Conservation (phyloP, 1,284 basidiomycete species). For the Thelephora terrestris region DNA sequence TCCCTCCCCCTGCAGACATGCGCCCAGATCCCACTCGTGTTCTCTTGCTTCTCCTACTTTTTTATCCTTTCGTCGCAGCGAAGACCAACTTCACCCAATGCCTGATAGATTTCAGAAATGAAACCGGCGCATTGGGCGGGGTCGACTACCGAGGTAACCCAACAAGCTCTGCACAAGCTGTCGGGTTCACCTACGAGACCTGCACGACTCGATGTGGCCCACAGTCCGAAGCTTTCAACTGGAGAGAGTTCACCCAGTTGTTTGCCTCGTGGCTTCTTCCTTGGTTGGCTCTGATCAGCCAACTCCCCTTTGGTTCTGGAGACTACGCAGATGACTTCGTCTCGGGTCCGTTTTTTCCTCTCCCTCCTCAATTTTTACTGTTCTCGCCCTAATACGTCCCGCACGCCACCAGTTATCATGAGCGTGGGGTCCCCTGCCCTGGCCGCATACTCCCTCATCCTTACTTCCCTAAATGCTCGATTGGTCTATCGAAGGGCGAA, state of each 20-base stretch:
- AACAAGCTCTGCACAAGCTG: constrained; percentile 5
- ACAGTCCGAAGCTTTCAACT: constrained; percentile 22
- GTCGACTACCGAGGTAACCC: background rate
- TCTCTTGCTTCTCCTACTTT: background rate
- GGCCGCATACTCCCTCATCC: background rate
- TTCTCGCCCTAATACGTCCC: too few relatives aligned
- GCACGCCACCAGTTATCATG: background rate
- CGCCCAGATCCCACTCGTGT: too few relatives aligned
- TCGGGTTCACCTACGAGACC: constrained; percentile 20
- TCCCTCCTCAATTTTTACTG: too few relatives aligned
- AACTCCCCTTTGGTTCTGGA: constrained; percentile 27
- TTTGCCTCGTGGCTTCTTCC: constrained; percentile 34
- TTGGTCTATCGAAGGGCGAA: background rate
- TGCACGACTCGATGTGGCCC: constrained; percentile 13
- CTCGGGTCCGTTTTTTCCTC: too few relatives aligned
- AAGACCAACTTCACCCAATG: background rate
- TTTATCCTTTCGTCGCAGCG: background rate
- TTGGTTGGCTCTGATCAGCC: constrained; percentile 33
- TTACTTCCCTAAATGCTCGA: background rate
- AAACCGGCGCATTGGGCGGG: background rate
- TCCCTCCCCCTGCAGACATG: too few relatives aligned
- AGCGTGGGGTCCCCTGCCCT: background rate
- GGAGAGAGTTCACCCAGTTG: constrained; percentile 29
- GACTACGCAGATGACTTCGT: too few relatives aligned
- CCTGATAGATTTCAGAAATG: background rate